Percentiles rank a stretch among this genome's conserved stretches.
Conservation (phyloP, 2,329 filamentous ascomycete species). For the Mycosphaerelloides madeirae region DNA sequence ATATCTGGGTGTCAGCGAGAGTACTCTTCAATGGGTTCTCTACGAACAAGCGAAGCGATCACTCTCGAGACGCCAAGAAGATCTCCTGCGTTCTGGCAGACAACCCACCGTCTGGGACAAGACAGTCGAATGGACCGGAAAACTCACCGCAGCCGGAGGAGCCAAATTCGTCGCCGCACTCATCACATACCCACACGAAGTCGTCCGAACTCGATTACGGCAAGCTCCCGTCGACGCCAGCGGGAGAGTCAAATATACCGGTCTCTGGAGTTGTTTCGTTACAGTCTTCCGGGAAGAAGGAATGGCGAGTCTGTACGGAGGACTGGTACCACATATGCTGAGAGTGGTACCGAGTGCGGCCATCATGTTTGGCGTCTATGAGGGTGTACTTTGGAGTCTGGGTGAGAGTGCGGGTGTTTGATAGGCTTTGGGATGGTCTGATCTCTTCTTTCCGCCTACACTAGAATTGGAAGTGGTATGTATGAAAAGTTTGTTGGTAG, state of each 20-base stretch:
- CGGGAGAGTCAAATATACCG: constrained; percentile 72
- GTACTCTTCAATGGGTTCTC: constrained; percentile 85
- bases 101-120: constrained; percentile 67
- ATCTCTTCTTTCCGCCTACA: too few species aligned
- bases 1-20: constrained; percentile 86
- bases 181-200: constrained; percentile 88
- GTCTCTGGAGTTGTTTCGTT: constrained; percentile 81
- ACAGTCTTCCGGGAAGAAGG: constrained; percentile 86
- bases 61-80: constrained; percentile 61
- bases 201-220: constrained; percentile 76
- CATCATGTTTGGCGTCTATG: constrained; percentile 92
- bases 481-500: too few species aligned
- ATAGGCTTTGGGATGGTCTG: constrained; percentile 1
- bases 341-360: constrained; percentile 86
- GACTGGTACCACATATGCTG: constrained; percentile 85
- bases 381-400: constrained; percentile 46
- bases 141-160: constrained; percentile 70
- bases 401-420: constrained; percentile 42
- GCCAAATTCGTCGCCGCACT: constrained; percentile 83
- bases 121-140: constrained; percentile 72
- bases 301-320: constrained; percentile 79
- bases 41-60: constrained; percentile 86
- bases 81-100: constrained; percentile 52
- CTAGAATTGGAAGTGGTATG: too few species aligned
- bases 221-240: constrained; percentile 63